phyloP scores from a whole-genome alignment of 78 protist species.

The Monocercomonoides exilis region DNA sequence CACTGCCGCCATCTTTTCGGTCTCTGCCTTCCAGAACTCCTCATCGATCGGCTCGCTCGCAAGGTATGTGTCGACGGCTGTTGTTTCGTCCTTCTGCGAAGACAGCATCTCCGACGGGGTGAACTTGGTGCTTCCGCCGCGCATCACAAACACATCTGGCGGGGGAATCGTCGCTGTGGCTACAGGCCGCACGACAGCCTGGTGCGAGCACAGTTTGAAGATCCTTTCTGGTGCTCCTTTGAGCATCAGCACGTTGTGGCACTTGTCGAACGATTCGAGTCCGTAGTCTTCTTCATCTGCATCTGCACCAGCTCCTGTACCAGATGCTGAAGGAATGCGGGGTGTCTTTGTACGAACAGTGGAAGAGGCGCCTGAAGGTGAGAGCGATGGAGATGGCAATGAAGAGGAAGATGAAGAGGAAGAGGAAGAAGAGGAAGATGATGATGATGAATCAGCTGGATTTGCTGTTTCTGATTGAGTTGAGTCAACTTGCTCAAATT shows the following conservation, averaged over 20 bases:
- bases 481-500: too few relatives aligned
- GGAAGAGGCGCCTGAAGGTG: neutral
- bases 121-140: too few relatives aligned
- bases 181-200: neutral
- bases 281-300: neutral
- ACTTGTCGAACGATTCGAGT: neutral
- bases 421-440: too few relatives aligned
- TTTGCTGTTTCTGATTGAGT: too few relatives aligned
- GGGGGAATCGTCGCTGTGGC: too few relatives aligned
- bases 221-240: constrained; percentile 12
- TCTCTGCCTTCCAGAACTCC: neutral
- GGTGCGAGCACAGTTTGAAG: neutral
- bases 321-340: too few relatives aligned
- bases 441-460: too few relatives aligned
- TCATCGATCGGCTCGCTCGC: neutral
- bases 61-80: too few relatives aligned
- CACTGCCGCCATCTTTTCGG: neutral
- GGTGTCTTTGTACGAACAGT: neutral
- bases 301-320: neutral
- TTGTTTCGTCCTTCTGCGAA: too few relatives aligned
- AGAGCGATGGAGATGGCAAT: neutral
- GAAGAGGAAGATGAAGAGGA: neutral
- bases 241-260: neutral
- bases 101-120: too few relatives aligned
- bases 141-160: too few relatives aligned